These are phyloP conservation scores for Cyberlindnera suaveolens DNA, from an alignment of 805 yeast species.

Conservation along the genomic window DNA sequence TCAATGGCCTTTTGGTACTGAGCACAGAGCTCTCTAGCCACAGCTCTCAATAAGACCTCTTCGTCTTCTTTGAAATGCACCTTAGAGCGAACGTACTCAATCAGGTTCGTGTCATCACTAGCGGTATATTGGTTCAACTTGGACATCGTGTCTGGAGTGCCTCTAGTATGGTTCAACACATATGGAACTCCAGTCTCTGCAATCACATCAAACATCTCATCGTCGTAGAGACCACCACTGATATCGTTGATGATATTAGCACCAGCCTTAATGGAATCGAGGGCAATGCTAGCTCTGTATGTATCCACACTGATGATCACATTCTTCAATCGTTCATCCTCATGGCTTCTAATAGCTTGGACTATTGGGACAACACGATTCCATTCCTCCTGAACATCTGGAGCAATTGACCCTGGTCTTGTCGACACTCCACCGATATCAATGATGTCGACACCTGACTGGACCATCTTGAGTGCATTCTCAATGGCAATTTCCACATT, in stretches of 20 bases:
- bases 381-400: slow-evolving; percentile 60
- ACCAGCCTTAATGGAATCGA: slow-evolving; percentile 60
- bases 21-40: slow-evolving; percentile 58
- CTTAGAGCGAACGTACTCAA: slow-evolving; percentile 27
- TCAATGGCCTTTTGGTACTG: slow-evolving; percentile 50
- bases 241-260: slow-evolving; percentile 92
- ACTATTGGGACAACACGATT: slow-evolving; percentile 66
- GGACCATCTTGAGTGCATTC: slow-evolving; percentile 43
- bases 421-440: slow-evolving; percentile 97
- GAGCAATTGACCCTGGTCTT: slow-evolving; percentile 71
- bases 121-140: slow-evolving; percentile 46
- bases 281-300: slow-evolving; percentile 71
- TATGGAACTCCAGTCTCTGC: slow-evolving; percentile 70
- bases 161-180: slow-evolving; percentile 79
- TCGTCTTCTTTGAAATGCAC: slow-evolving; percentile 23
- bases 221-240: slow-evolving; percentile 71
- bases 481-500: slow-evolving; percentile 35
- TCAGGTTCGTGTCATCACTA: slow-evolving; percentile 29
- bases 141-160: slow-evolving; percentile 71
- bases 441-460: slow-evolving; percentile 63
- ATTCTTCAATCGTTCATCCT: slow-evolving; percentile 29
- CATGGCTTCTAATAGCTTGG: slow-evolving; percentile 45
- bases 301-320: slow-evolving; percentile 82
- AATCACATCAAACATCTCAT: slow-evolving; percentile 59
- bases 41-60: slow-evolving; percentile 41